Conservation (phyloP, 108 stramenopile genomes). For the Chaetoceros muelleri region DNA sequence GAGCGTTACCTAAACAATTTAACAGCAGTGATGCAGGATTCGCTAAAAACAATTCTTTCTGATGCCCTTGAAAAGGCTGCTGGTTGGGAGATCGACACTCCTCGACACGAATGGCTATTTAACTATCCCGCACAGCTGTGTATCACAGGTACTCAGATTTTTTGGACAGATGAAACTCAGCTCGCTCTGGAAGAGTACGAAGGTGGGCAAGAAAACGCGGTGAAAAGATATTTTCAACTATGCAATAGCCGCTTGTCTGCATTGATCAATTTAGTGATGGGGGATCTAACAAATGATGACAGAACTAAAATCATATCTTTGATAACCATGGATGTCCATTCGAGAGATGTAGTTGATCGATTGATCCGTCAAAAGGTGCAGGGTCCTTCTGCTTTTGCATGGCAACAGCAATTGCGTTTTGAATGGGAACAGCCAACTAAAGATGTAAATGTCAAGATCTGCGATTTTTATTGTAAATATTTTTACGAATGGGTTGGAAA, state of each 20-base stretch:
- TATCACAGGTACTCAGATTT: slow-evolving; percentile 82
- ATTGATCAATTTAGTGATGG: slow-evolving; percentile 75
- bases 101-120: slow-evolving; percentile 85
- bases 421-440: slow-evolving; percentile 66
- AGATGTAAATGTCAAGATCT: slow-evolving; percentile 82
- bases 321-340: slow-evolving; percentile 90
- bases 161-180: slow-evolving; percentile 91
- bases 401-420: slow-evolving; percentile 87
- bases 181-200: slow-evolving; percentile 78
- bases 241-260: slow-evolving; percentile 61
- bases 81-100: slow-evolving; percentile 79
- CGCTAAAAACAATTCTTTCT: slow-evolving; percentile 63
- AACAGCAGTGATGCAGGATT: slow-evolving; percentile 69
- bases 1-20: slow-evolving; percentile 80
- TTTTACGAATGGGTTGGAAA: slow-evolving; percentile 92
- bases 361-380: slow-evolving; percentile 79
- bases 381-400: slow-evolving; percentile 71
- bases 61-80: slow-evolving; percentile 78
- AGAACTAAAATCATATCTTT: slow-evolving; percentile 86
- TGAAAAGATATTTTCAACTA: slow-evolving; percentile 68
- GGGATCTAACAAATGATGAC: slow-evolving; percentile 53
- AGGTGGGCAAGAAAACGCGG: slow-evolving; percentile 82
- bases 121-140: slow-evolving; percentile 86
- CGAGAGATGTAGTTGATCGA: slow-evolving; percentile 80
- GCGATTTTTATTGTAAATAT: slow-evolving; percentile 84